A percentile compares a stretch with the other conserved stretches of the same genome.
These are phyloP conservation scores for Rhizopogon salebrosus DNA, from an alignment of 768 basidiomycete genomes.

Conservation along the genomic window DNA sequence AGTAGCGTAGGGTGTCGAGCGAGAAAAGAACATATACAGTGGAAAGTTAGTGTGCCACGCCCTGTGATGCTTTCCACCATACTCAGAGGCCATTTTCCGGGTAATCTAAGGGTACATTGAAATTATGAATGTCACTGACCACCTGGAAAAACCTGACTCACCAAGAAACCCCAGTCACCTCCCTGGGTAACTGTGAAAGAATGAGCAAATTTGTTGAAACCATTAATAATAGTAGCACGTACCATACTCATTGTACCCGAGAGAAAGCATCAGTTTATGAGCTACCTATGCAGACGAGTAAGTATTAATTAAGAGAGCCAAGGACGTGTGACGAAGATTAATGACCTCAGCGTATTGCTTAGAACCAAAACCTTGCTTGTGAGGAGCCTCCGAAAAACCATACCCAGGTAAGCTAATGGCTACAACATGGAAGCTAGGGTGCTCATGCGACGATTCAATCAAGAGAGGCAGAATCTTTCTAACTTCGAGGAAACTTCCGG, in stretches of 20 bases:
- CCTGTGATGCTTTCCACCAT: too few species aligned
- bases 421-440: slow-evolving; percentile 62
- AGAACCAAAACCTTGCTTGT: slow-evolving; percentile 42
- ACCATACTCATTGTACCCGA: slow-evolving; percentile 23
- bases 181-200: slow-evolving; percentile 37
- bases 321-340: not conserved
- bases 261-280: slow-evolving; percentile 43
- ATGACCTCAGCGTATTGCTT: slow-evolving; percentile 51
- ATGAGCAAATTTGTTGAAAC: not conserved
- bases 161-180: slow-evolving; percentile 41
- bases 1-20: too few species aligned
- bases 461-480: slow-evolving; percentile 34
- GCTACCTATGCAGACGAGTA: slow-evolving; percentile 27
- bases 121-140: not conserved
- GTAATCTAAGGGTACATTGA: slow-evolving; percentile 28
- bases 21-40: slow-evolving; percentile 19
- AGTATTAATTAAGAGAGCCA: slow-evolving; percentile 1
- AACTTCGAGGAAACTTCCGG: not conserved
- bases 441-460: slow-evolving; percentile 30
- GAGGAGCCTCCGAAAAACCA: slow-evolving; percentile 57
- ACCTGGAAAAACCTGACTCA: slow-evolving; percentile 16
- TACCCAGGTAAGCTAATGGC: slow-evolving; percentile 26
- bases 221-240: not conserved
- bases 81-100: slow-evolving; percentile 26
- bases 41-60: slow-evolving; percentile 49